Evolutionary conservation across 192 early-diverging fungal species (phyloP).

Genomic region (Lunasporangiospora selenospora): DNA sequence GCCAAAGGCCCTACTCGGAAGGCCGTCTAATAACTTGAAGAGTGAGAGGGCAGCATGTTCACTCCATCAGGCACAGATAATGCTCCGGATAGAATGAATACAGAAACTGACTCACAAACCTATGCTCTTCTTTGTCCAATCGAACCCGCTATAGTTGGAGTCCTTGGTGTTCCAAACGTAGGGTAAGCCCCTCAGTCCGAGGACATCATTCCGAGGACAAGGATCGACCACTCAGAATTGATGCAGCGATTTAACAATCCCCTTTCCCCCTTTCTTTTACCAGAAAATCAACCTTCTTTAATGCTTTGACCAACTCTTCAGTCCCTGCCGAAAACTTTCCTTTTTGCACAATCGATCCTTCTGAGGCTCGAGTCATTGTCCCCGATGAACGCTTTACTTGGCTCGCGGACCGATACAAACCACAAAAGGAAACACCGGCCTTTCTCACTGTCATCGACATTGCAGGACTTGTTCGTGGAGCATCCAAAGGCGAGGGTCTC

Average conservation of each 20-base stretch:
- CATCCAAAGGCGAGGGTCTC: constrained; percentile 58
- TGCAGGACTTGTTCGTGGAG: constrained; percentile 81
- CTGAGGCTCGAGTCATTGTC: constrained; percentile 71
- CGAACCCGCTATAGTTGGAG: no score
- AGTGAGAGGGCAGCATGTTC: no score
- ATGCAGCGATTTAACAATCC: neutral
- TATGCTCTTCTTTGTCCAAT: neutral
- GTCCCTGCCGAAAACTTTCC: constrained; percentile 80
- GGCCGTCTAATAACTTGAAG: constrained; percentile 81
- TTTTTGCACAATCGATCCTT: constrained; percentile 84
- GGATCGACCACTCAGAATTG: no score
- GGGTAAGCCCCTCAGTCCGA: constrained; percentile 64
- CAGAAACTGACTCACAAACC: no score
- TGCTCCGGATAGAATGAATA: no score
- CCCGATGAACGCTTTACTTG: constrained; percentile 75
- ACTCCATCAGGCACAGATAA: no score
- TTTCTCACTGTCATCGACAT: constrained; percentile 77
- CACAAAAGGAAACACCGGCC: constrained; percentile 66
- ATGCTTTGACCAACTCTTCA: constrained; percentile 57
- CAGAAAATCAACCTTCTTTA: constrained; percentile 63
- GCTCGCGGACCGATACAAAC: constrained; percentile 66
- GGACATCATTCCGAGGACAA: no score
- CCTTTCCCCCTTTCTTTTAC: neutral
- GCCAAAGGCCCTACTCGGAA: constrained; percentile 69
- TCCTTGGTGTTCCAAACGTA: constrained; percentile 86